Evolutionary conservation across 768 basidiomycete genomes (phyloP).

Genomic region (Agaricus bisporus): DNA sequence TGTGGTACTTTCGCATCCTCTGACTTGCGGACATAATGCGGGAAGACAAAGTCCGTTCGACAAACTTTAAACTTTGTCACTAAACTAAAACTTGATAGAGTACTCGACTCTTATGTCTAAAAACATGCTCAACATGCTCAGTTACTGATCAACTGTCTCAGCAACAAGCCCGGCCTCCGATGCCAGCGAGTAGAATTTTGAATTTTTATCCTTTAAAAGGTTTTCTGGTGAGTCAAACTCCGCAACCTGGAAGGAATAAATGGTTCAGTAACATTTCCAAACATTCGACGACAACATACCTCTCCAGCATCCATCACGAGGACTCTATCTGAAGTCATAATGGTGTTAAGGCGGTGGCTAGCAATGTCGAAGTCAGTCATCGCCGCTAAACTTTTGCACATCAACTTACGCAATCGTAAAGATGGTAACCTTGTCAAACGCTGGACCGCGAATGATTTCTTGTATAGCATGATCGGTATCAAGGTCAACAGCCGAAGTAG

Average conservation of each 20-base stretch:
- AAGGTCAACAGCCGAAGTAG: constrained; percentile 85
- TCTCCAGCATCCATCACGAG: constrained; percentile 79
- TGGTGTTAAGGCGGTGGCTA: constrained; percentile 79
- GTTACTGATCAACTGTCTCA: neutral
- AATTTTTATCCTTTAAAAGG: constrained; percentile 6
- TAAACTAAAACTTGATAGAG: no score
- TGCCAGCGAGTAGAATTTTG: constrained; percentile 7
- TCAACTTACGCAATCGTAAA: constrained; percentile 74
- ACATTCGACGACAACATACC: constrained; percentile 28
- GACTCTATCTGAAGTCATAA: constrained; percentile 74
- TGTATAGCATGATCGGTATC: constrained; percentile 89
- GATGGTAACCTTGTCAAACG: constrained; percentile 76
- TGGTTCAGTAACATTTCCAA: neutral
- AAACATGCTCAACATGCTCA: no score
- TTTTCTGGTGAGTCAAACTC: constrained; percentile 10
- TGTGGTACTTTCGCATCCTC: no score
- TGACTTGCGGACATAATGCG: no score
- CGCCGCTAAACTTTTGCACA: neutral
- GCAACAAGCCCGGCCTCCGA: constrained; percentile 3
- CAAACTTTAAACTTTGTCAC: no score
- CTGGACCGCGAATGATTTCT: constrained; percentile 75
- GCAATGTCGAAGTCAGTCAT: constrained; percentile 3
- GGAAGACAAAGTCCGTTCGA: no score
- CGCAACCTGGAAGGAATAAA: constrained; percentile 3
- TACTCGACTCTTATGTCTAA: no score